Base-by-base conservation (phyloP, 371 early-diverging fungal genomes). In the Apophysomyces ossiformis region DNA sequence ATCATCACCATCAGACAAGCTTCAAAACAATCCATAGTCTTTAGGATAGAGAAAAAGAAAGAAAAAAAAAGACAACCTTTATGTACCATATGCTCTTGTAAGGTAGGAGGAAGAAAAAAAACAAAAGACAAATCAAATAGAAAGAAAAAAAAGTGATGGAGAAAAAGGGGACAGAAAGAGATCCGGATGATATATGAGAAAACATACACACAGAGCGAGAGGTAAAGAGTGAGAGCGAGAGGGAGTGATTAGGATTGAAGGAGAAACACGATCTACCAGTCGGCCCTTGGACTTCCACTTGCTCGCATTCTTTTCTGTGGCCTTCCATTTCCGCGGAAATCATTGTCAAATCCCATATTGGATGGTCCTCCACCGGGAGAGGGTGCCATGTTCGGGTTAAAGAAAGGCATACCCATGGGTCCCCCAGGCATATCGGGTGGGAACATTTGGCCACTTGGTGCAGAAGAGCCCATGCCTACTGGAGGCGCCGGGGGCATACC, bases 401-500 rank as follows among this genome's bases (percentile, higher is more conserved):
- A 50, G 54, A 50, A 50, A 21, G 54, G 54, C 54, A 50, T 50
- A 18, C 54, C 54, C 54, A 50, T 50, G 21, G 54, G 54, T 4
- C 54, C 54, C 5, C 54, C 54, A 4, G 54, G 54, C 35, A 50
- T 50, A 21, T 50, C 54, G 1, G 54, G 54, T 11, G 54, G 54
- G 11, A 50, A 50, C 54, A 50, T 50, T 16, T 50, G 16, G 5
- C 54, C 54, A 26, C 54, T 50, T 18, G 54, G 21, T 21, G 54
- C 21, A 50, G 54, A 50, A 18, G 54, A 50, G 5, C 54, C 54
- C 54, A 50, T 50, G 5, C 54, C 54, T 6, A 50, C 54, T 21
- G 54, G 54, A 7, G 60, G 60, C 12, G 44, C 61, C 11, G 66
- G 70, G 7, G 68, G 66, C 50, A 68, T 60, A n/a, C 65, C 65